Evolutionary conservation across 2,329 filamentous ascomycete genomes (phyloP).

Genomic region (Clonostachys sp.): DNA sequence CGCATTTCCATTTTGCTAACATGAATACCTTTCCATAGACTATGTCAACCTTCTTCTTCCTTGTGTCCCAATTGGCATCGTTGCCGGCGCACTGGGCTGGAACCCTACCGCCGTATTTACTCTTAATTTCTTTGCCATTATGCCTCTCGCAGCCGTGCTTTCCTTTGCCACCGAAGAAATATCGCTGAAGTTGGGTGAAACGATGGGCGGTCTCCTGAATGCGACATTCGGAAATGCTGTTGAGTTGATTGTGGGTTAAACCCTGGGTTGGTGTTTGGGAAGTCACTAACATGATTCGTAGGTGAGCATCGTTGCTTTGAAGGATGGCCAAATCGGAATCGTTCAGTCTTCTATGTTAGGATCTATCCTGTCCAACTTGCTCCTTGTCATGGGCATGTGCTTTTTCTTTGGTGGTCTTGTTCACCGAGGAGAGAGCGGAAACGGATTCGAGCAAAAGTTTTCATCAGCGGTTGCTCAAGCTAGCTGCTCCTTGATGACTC

Average conservation of each 20-base stretch:
- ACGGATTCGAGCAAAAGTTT: conserved; percentile 64
- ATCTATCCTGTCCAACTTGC: conserved; percentile 89
- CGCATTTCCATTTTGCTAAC: background rate
- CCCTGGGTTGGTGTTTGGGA: background rate
- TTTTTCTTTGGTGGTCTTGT: conserved; percentile 71
- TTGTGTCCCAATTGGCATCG: conserved; percentile 69
- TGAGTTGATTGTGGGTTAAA: conserved; percentile 62
- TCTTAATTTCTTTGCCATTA: conserved; percentile 78
- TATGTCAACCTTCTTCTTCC: conserved; percentile 68
- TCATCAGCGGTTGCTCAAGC: conserved; percentile 75
- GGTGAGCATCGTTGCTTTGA: conserved; percentile 89
- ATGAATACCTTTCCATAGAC: conserved; percentile 24
- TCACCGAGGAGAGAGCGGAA: conserved; percentile 51
- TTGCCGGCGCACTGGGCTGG: conserved; percentile 59
- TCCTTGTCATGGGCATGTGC: conserved; percentile 80
- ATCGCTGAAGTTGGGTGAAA: conserved; percentile 66
- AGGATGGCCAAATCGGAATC: conserved; percentile 82
- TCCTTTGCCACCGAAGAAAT: conserved; percentile 78
- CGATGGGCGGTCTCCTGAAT: conserved; percentile 69
- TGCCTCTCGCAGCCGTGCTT: conserved; percentile 68
- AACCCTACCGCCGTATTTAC: conserved; percentile 65
- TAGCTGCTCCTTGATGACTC: conserved; percentile 68
- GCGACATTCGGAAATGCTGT: conserved; percentile 79
- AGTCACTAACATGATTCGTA: conserved; percentile 25
- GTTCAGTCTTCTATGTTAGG: conserved; percentile 98